Conservation (phyloP, 2,329 filamentous ascomycete species). For the Aureobasidium sp. region DNA sequence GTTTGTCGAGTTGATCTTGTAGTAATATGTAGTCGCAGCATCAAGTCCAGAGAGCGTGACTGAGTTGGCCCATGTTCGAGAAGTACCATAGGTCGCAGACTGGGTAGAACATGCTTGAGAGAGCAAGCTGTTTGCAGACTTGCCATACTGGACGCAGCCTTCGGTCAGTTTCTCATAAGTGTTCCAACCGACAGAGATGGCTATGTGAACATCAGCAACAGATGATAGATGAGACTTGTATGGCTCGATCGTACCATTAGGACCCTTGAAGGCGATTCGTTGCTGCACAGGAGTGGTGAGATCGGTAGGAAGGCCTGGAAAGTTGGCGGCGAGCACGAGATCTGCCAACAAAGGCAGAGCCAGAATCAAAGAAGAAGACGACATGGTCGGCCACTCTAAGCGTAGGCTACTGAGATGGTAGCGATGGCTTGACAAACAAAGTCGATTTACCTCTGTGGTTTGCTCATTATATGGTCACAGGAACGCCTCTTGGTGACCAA, state of each 20-base stretch:
- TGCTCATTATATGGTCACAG: no score
- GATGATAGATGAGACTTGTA: neutral
- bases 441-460: no score
- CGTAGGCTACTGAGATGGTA: no score
- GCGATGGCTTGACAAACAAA: no score
- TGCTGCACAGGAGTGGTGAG: constrained; percentile 50
- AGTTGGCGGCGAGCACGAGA: constrained; percentile 22
- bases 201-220: constrained; percentile 27
- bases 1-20: constrained; percentile 52
- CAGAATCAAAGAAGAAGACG: neutral
- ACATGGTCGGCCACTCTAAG: neutral
- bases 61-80: constrained; percentile 48
- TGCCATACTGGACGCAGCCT: constrained; percentile 49
- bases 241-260: constrained; percentile 34
- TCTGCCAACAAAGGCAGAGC: neutral
- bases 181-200: constrained; percentile 50
- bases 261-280: constrained; percentile 45
- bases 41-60: constrained; percentile 42
- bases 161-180: constrained; percentile 44
- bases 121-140: constrained; percentile 34
- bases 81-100: constrained; percentile 47
- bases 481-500: neutral
- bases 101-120: constrained; percentile 39
- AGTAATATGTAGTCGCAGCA: constrained; percentile 53
- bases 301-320: constrained; percentile 43